A percentile compares a stretch with the other conserved stretches of the same genome.
phyloP scores from a whole-genome alignment of 371 early-diverging fungal genomes.

The Mucor plumbeus region DNA sequence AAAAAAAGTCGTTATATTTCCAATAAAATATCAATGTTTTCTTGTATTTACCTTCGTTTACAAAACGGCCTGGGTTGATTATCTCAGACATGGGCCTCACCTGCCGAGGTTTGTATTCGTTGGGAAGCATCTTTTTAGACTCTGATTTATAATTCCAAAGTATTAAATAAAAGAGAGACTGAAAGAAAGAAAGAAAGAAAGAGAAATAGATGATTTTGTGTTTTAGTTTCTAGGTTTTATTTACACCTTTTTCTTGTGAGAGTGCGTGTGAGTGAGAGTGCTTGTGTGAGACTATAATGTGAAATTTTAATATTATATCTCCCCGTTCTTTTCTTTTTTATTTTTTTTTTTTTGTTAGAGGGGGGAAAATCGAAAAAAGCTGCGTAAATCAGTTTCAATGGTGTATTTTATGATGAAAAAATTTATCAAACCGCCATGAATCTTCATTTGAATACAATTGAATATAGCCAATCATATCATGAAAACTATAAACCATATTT shows the following conservation, averaged over 20 bases:
- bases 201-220: not conserved
- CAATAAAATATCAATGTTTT: no score
- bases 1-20: no score
- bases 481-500: not conserved
- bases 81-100: slow-evolving; percentile 35
- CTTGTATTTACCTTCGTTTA: slow-evolving; percentile 23
- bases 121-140: slow-evolving; percentile 22
- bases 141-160: not conserved
- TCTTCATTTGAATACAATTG: not conserved
- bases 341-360: not conserved
- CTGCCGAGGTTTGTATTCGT: slow-evolving; percentile 28
- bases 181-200: not conserved
- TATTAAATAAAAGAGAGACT: not conserved
- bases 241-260: no score
- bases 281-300: not conserved
- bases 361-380: not conserved
- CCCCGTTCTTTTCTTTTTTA: not conserved
- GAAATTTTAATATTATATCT: not conserved
- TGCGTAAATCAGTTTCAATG: not conserved
- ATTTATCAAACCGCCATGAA: not conserved
- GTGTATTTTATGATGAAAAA: not conserved
- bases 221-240: no score
- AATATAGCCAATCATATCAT: not conserved
- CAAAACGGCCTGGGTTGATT: slow-evolving; percentile 28
- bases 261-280: not conserved